Base-by-base conservation (phyloP, 495 filamentous ascomycete species). In the Tuber borchii region DNA sequence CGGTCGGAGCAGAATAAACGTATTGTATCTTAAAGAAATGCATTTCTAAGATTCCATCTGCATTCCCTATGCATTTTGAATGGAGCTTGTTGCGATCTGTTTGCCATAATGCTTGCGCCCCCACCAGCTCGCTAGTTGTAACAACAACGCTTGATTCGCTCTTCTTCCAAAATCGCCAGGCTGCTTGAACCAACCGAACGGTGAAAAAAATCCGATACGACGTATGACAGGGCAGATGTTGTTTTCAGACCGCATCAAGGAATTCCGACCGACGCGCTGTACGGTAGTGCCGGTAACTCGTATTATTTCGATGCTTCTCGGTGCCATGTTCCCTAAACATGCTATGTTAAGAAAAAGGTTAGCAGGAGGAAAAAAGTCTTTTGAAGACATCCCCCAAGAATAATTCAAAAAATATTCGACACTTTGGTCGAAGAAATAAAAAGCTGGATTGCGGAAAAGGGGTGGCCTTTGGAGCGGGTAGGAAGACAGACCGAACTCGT, bases 121-220 rank as follows among this genome's bases (percentile, higher is more conserved):
- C 48, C 68, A n/a, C 73, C 69, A 68, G 77, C 61, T 26, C 56
- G 56, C 56, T 34, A 73, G 69, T 70, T 68, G 75, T 75, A 70
- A 74, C 75, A 65, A 43, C 75, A 65, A 43, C 69, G 73, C 48
- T 75, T 75, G 78, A 79, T 79, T 75, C 76, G 72, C 77, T 39
- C 70, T 46, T 71, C 44, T 20, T 61, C 65, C 40, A 76, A 39
- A 51, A 65, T 48, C n/a, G 56, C 77, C 45, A 44, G 44, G 31
- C 70, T 48, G 70, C 34, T 51, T 73, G 73, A 72, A 44, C 56
- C 70, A 76, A 79, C 69, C 42, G 56, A 71, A 43, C 16, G 46
- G 40, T 40, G 44, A 76, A 26, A 71, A 71, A 71, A 43, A 34
- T 46, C 46, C 51, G 40, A 40, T 70, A 34, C 40, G 71, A 51